Conservation (phyloP, 139 green algal genomes). For the Ulvella scutata region DNA sequence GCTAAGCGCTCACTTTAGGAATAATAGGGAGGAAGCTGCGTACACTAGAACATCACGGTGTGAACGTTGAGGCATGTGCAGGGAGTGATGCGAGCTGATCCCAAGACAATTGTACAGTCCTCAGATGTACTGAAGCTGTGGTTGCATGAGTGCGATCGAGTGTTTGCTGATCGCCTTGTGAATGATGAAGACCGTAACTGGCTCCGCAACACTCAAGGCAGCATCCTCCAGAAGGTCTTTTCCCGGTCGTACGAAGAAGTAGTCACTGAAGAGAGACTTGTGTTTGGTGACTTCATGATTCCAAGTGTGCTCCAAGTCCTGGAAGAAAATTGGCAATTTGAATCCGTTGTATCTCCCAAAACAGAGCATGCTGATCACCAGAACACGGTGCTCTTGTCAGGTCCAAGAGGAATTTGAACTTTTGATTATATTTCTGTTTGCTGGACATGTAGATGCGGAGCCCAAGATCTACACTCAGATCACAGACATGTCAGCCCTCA, state of each 20-base stretch:
- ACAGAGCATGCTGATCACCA: too few species aligned
- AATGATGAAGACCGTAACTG: slow-evolving; percentile 53
- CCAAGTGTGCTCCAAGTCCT: slow-evolving; percentile 17
- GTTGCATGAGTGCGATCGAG: slow-evolving; percentile 47
- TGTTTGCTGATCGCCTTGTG: slow-evolving; percentile 61
- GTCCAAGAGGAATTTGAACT: too few species aligned
- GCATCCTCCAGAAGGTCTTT: slow-evolving; percentile 20
- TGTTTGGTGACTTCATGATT: slow-evolving; percentile 56
- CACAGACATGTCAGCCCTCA: slow-evolving; percentile 33
- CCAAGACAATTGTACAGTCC: slow-evolving; percentile 12
- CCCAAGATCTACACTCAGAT: slow-evolving; percentile 39
- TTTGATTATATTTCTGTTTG: too few species aligned
- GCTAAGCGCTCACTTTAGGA: not conserved
- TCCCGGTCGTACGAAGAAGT: slow-evolving; percentile 15
- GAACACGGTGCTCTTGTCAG: too few species aligned
- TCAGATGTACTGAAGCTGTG: slow-evolving; percentile 42
- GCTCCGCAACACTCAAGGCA: slow-evolving; percentile 29
- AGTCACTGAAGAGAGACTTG: slow-evolving; percentile 34
- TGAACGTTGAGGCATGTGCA: slow-evolving; percentile 27
- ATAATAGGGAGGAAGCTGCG: too few species aligned
- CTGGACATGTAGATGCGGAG: slow-evolving; percentile 16
- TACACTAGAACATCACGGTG: too few species aligned
- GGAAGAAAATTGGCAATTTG: too few species aligned
- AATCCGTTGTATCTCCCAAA: too few species aligned
- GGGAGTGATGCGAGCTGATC: slow-evolving; percentile 48